These are phyloP conservation scores for Brettanomyces naardenensis DNA, from an alignment of 805 yeast genomes.

Conservation along the genomic window DNA sequence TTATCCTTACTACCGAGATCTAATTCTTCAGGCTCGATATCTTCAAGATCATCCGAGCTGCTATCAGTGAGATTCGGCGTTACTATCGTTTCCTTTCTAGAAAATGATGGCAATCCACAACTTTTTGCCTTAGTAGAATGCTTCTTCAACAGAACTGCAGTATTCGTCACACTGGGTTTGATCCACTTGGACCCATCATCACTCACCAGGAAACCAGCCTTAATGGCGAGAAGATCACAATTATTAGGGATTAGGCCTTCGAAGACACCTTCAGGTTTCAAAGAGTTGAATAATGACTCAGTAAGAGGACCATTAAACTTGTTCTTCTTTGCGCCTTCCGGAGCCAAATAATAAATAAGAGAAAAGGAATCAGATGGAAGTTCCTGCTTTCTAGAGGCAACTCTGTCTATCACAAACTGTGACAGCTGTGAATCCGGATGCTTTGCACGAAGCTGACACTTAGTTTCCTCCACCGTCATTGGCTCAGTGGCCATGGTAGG, in stretches of 20 bases:
- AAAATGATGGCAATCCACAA: constrained; percentile 1
- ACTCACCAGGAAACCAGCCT: constrained; percentile 52
- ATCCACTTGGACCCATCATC: constrained; percentile 41
- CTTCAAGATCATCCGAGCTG: constrained; percentile 32
- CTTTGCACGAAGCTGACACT: constrained; percentile 23
- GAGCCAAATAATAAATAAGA: constrained; percentile 47
- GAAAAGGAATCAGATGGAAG: constrained; percentile 32
- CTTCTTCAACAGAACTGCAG: constrained; percentile 17
- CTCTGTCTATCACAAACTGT: constrained; percentile 53
- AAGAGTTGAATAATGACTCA: constrained; percentile 29
- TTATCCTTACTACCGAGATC: constrained; percentile 31
- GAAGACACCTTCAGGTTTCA: constrained; percentile 38
- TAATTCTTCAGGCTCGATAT: constrained; percentile 29
- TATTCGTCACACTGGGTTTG: constrained; percentile 33
- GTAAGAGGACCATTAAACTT: constrained; percentile 41
- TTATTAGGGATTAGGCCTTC: constrained; percentile 46
- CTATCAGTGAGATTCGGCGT: constrained; percentile 37
- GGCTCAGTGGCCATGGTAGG: constrained; percentile 61
- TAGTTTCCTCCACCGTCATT: constrained; percentile 32
- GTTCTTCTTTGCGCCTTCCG: constrained; percentile 35
- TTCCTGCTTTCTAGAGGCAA: constrained; percentile 39
- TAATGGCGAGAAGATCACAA: constrained; percentile 52
- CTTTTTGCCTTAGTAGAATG: neutral
- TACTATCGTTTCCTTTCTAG: neutral
- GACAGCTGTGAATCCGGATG: constrained; percentile 26